Conservation (phyloP, 1,284 basidiomycete species). For the Laetiporus sulphureus region DNA sequence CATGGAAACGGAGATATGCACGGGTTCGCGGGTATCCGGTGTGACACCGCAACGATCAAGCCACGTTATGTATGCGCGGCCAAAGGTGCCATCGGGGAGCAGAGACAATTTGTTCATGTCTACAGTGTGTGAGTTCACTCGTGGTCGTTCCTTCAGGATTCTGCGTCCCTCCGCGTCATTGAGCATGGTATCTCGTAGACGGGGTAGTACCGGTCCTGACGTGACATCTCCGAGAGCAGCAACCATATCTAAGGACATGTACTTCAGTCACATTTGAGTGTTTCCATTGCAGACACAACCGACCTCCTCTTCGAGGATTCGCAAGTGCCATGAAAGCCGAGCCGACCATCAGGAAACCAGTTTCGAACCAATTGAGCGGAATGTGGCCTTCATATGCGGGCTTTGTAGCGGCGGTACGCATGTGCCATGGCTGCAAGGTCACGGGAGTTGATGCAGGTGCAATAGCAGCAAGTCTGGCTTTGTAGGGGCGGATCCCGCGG, state of each 20-base stretch:
- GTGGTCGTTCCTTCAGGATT: conserved; percentile 80
- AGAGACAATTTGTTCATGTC: conserved; percentile 62
- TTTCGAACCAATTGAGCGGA: conserved; percentile 76
- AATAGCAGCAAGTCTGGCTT: neutral
- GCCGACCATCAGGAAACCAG: conserved; percentile 80
- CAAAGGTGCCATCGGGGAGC: conserved; percentile 80
- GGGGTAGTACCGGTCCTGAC: conserved; percentile 75
- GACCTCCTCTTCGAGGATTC: conserved; percentile 83
- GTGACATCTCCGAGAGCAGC: conserved; percentile 90
- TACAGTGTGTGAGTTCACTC: conserved; percentile 75
- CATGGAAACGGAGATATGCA: conserved; percentile 33
- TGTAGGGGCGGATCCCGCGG: too few species aligned
- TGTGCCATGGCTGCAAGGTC: conserved; percentile 1
- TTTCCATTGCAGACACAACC: too few species aligned
- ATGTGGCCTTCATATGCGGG: conserved; percentile 72
- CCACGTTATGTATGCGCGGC: conserved; percentile 88
- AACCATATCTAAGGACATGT: conserved; percentile 69
- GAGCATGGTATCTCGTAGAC: conserved; percentile 77
- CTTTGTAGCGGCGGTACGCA: conserved; percentile 18
- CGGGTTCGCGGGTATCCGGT: conserved; percentile 90
- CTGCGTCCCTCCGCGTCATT: conserved; percentile 73
- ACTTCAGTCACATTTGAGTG: conserved; percentile 7
- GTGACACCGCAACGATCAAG: conserved; percentile 86
- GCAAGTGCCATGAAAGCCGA: conserved; percentile 80
- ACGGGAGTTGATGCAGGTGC: too few species aligned